A percentile compares a stretch with the other conserved stretches of the same genome.
Evolutionary conservation across 2,329 filamentous ascomycete species (phyloP).

Genomic region (Trichoderma atrobrunneum): DNA sequence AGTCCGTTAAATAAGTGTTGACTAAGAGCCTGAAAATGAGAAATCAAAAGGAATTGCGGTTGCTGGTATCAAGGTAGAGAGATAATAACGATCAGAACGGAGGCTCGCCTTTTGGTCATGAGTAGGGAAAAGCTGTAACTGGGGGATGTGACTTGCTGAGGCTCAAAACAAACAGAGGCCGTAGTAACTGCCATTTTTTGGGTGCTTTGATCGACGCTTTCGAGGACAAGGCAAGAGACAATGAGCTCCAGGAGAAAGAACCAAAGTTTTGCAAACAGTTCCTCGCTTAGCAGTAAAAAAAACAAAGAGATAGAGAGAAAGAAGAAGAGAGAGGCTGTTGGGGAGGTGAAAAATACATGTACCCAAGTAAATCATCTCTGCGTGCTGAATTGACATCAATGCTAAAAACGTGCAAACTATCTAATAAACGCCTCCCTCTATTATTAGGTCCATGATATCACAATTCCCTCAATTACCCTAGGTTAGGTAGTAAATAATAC

Average conservation of each 20-base stretch:
- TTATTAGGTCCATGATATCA: not conserved
- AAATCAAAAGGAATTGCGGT: conserved; percentile 3
- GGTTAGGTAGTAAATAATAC: not conserved
- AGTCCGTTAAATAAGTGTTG: conserved; percentile 11
- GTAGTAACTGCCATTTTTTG: not conserved
- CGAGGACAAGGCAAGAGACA: not conserved
- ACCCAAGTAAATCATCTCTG: not conserved
- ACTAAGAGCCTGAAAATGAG: conserved; percentile 13
- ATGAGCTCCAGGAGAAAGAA: not conserved
- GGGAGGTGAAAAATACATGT: not conserved
- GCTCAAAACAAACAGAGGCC: not conserved
- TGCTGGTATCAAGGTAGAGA: not conserved
- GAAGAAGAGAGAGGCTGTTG: not conserved
- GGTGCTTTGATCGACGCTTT: not conserved
- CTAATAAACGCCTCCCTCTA: not conserved
- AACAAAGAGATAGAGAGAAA: not conserved
- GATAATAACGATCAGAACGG: not conserved
- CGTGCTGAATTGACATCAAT: not conserved
- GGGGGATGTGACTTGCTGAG: not conserved
- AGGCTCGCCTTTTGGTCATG: not conserved
- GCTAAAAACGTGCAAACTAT: not conserved
- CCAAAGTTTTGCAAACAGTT: not conserved
- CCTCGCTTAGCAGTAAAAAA: not conserved
- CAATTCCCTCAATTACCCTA: not conserved
- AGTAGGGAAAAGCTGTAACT: not conserved